Percentiles rank a stretch among this genome's conserved stretches.
Conservation (phyloP, 108 stramenopile species). For the Cyclostephanos invisitatus region DNA sequence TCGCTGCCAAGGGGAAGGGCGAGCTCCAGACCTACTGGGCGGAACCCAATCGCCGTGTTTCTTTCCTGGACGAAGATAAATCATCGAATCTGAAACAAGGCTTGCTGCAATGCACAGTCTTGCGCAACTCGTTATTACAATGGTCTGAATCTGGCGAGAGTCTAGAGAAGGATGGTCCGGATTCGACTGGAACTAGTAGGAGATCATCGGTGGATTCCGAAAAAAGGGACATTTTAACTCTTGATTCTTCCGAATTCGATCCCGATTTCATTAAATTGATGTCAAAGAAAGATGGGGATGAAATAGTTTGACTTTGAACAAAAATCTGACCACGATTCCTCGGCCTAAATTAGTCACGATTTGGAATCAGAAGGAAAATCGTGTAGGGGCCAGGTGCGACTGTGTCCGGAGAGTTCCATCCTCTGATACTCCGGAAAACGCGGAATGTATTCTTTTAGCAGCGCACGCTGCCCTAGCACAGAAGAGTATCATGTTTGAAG, state of each 20-base stretch:
- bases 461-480: too few species aligned
- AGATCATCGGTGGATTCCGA: neutral
- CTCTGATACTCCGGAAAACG: too few species aligned
- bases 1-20: conserved; percentile 66
- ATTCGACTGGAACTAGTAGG: neutral
- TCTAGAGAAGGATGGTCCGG: neutral
- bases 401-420: too few species aligned
- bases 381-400: too few species aligned
- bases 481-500: too few species aligned
- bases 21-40: conserved; percentile 59
- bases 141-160: neutral
- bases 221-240: neutral
- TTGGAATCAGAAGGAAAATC: too few species aligned
- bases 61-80: conserved; percentile 11
- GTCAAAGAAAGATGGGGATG: neutral
- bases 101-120: neutral
- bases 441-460: too few species aligned
- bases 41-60: conserved; percentile 28
- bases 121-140: neutral
- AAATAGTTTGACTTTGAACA: neutral
- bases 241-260: neutral
- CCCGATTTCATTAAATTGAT: neutral
- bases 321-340: too few species aligned
- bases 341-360: too few species aligned
- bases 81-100: neutral